phyloP scores from a whole-genome alignment of 1,139 yeast species.

The Suhomyces anneliseae region DNA sequence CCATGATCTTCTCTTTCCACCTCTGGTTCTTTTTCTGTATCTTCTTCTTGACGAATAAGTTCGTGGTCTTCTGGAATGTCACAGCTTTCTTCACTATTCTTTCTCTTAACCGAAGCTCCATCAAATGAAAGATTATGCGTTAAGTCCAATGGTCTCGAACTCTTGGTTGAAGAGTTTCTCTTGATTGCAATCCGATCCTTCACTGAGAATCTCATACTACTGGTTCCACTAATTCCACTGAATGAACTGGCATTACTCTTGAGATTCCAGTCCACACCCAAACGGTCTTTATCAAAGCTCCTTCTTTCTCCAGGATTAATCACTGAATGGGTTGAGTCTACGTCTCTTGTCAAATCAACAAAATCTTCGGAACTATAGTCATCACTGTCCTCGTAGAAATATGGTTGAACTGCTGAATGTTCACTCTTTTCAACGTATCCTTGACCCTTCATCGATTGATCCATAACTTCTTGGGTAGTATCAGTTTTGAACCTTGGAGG shows the following conservation, averaged over 20 bases:
- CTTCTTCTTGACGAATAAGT: neutral
- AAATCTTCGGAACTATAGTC: constrained; percentile 2
- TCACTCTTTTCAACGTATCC: neutral
- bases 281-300: neutral
- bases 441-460: constrained; percentile 5
- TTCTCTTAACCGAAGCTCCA: constrained; percentile 5
- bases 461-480: constrained; percentile 2
- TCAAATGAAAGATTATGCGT: constrained; percentile 1
- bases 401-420: neutral
- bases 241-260: constrained; percentile 3
- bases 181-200: constrained; percentile 3
- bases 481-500: neutral
- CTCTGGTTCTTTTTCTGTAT: neutral
- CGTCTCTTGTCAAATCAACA: neutral
- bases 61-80: constrained; percentile 7
- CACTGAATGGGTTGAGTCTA: constrained; percentile 4
- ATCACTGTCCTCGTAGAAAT: constrained; percentile 6
- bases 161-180: neutral
- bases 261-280: neutral
- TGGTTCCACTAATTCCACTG: constrained; percentile 5
- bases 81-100: constrained; percentile 11
- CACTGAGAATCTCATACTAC: constrained; percentile 3
- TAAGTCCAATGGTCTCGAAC: constrained; percentile 5
- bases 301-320: constrained; percentile 1
- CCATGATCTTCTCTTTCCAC: neutral